phyloP scores from a whole-genome alignment of 2,329 filamentous ascomycete species.

The Fulvia fulva region DNA sequence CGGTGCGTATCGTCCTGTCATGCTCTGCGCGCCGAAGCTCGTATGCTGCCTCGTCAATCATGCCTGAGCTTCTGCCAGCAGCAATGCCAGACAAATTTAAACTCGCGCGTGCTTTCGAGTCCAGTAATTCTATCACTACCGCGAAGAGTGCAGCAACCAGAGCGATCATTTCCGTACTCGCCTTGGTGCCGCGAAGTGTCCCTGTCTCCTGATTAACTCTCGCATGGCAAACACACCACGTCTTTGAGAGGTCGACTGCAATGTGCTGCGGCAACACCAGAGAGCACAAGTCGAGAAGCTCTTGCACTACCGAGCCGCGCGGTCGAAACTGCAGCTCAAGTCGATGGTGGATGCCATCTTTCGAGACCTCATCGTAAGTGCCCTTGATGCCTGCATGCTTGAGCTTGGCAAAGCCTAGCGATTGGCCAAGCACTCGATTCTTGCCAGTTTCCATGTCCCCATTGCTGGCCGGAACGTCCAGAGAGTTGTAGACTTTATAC shows the following conservation, averaged over 20 bases:
- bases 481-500: slow-evolving; percentile 24
- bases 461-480: slow-evolving; percentile 5
- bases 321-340: slow-evolving; percentile 28
- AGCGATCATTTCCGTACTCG: slow-evolving; percentile 34
- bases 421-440: slow-evolving; percentile 24
- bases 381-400: slow-evolving; percentile 20
- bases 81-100: slow-evolving; percentile 26
- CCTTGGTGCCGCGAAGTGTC: slow-evolving; percentile 13
- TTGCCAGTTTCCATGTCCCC: slow-evolving; percentile 25
- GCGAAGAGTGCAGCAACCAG: slow-evolving; percentile 40
- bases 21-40: neutral
- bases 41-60: neutral
- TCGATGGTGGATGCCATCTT: slow-evolving; percentile 27
- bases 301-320: slow-evolving; percentile 16
- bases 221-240: slow-evolving; percentile 30
- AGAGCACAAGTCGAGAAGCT: slow-evolving; percentile 28
- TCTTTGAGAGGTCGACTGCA: slow-evolving; percentile 20
- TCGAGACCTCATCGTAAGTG: slow-evolving; percentile 25
- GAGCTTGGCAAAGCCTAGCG: slow-evolving; percentile 10
- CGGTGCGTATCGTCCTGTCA: neutral
- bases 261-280: slow-evolving; percentile 25
- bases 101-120: slow-evolving; percentile 26
- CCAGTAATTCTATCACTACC: slow-evolving; percentile 32
- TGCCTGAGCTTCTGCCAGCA: slow-evolving; percentile 11
- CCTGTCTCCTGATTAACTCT: slow-evolving; percentile 17